phyloP scores from a whole-genome alignment of 2,329 filamentous ascomycete genomes.

The Hypoxylon sp. region DNA sequence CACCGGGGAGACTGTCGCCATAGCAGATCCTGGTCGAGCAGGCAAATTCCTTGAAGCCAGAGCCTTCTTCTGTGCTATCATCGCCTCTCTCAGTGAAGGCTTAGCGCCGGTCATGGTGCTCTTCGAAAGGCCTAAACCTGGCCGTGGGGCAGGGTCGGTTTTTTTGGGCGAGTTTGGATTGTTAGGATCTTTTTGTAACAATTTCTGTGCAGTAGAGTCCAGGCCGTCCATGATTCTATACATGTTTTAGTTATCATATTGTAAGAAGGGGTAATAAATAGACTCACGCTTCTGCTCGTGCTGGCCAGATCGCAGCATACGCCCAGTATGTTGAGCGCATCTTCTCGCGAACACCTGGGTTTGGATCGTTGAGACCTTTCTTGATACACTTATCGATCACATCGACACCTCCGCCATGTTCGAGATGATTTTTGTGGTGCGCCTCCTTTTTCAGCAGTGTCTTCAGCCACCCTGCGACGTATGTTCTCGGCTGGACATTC shows the following conservation, averaged over 20 bases:
- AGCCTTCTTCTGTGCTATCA: slow-evolving; percentile 84
- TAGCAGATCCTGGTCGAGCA: slow-evolving; percentile 71
- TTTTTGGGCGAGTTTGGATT: slow-evolving; percentile 80
- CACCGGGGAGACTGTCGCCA: slow-evolving; percentile 71
- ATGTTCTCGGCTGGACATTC: slow-evolving; percentile 87
- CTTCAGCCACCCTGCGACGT: slow-evolving; percentile 84
- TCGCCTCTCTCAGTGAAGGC: slow-evolving; percentile 82
- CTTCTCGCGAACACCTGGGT: slow-evolving; percentile 88
- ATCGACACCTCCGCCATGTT: slow-evolving; percentile 86
- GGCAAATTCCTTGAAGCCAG: slow-evolving; percentile 66
- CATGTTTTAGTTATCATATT: slow-evolving; percentile 28
- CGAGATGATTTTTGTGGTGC: slow-evolving; percentile 83
- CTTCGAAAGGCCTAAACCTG: slow-evolving; percentile 72
- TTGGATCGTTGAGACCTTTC: slow-evolving; percentile 89
- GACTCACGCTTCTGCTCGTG: slow-evolving; percentile 78
- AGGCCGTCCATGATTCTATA: slow-evolving; percentile 81
- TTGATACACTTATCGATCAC: slow-evolving; percentile 88
- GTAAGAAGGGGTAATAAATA: slow-evolving; percentile 2
- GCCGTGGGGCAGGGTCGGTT: slow-evolving; percentile 64
- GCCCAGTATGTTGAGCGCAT: slow-evolving; percentile 90
- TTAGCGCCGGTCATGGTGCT: slow-evolving; percentile 71
- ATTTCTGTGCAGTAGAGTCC: slow-evolving; percentile 81
- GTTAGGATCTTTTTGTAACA: slow-evolving; percentile 84
- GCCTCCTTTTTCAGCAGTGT: slow-evolving; percentile 83
- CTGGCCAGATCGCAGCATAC: slow-evolving; percentile 82